phyloP scores from a whole-genome alignment of 2,329 filamentous ascomycete species.

The Sclerotiophoma versabilis region DNA sequence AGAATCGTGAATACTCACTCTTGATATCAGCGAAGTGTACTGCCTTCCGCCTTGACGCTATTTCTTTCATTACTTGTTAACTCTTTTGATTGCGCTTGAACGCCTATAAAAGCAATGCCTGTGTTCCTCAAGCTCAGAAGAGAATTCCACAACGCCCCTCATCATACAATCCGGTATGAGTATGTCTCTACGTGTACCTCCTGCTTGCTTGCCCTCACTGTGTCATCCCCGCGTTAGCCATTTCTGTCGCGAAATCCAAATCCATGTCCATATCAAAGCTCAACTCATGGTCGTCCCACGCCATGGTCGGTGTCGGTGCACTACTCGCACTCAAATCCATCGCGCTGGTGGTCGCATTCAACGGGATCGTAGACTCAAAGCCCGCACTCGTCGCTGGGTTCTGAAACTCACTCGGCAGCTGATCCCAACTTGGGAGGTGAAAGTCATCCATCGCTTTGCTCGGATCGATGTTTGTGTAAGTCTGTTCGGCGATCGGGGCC shows the following conservation, averaged over 20 bases:
- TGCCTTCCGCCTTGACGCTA: too few species aligned
- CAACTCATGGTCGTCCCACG: constrained; percentile 43
- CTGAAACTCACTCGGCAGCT: constrained; percentile 34
- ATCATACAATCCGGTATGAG: not conserved
- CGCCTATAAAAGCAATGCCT: not conserved
- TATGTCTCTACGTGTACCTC: not conserved
- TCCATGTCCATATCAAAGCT: constrained; percentile 45
- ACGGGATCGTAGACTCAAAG: constrained; percentile 23
- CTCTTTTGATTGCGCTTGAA: not conserved
- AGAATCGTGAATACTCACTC: not conserved
- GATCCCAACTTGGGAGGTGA: constrained; percentile 39
- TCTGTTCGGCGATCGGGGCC: constrained; percentile 31
- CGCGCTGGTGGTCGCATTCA: constrained; percentile 18
- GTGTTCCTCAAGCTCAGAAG: not conserved
- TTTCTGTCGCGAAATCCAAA: constrained; percentile 23
- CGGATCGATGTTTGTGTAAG: constrained; percentile 12
- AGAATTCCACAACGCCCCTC: not conserved
- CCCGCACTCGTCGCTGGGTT: constrained; percentile 32
- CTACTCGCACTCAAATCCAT: constrained; percentile 8
- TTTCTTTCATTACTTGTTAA: not conserved
- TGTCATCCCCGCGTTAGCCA: constrained; percentile 11
- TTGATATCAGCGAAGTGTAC: too few species aligned
- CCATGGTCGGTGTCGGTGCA: constrained; percentile 16
- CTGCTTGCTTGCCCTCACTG: not conserved
- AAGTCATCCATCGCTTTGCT: constrained; percentile 23